Evolutionary conservation across 768 basidiomycete species (phyloP), one percentile per base, ranked within the genome.

Genomic region (Pleurotus giganteus): DNA sequence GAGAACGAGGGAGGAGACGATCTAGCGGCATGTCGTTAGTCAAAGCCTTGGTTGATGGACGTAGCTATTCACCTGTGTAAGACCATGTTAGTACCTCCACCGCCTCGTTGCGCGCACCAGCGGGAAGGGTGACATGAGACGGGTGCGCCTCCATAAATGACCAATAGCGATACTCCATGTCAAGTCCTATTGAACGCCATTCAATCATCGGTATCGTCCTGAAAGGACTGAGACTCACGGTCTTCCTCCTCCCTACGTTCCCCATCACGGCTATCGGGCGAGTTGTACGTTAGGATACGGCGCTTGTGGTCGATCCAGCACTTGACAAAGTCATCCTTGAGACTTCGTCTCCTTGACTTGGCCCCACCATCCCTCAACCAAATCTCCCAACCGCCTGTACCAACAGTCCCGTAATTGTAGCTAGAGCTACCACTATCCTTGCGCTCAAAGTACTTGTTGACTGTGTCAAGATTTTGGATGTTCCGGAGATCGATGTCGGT

Each of bases 151-250:
- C 87, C 70, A 93, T 78, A 63, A 85, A 93, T 4, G 82, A 72
- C 91, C 91, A 93, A 63, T 91, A 93, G 53, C 86, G 76, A 60
- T 87, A 89, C 63, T 90, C 88, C 62, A 84, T 76, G 53, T 91
- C 88, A 19, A 89, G 71, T 43, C 81, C 91, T 91, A 58, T n/a
- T n/a, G n/a, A 13, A 47, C 60, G n/a, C 19, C 21, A n/a, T 17
- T 45, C 24, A 12, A 42, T 46, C 0, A 27, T 34, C 47, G 5
- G 5, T 4, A 32, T 24, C 6, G 31, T 4, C 55, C 4, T 37
- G 23, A 46, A 34, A 11, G 11, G 4, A 8, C 55, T 32, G 49
- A 57, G 6, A 77, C 78, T 66, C 60, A 79, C 78, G 71, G 63
- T 79, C 79, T 61, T 81, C 79, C 3, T 68, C 66, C 24, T 58